Evolutionary conservation across 2,329 filamentous ascomycete species (phyloP), one percentile per base, ranked within the genome.

Genomic region (Xylaria sp.): DNA sequence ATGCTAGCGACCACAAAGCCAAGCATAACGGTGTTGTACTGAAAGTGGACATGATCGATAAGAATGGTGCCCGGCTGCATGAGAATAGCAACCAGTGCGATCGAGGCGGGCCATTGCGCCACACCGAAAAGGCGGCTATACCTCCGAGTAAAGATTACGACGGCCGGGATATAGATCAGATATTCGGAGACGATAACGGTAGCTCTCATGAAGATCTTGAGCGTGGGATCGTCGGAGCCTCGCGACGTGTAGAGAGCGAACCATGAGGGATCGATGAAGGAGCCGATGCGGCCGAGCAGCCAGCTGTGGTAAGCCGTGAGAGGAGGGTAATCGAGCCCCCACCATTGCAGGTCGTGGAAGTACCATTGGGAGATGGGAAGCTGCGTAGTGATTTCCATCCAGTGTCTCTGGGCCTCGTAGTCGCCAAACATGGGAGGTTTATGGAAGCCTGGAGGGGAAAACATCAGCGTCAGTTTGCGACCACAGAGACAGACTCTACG

Each of bases 21-120:
- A 18, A 99, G 89, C 96, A 99, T 99, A 60, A 99, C 94, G 0
- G 94, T 97, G 79, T 99, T 99, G 82, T 98, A 99, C 82, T 99
- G 96, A 79, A 99, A 99, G 78, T 84, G 75, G 18, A 77, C 65
- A 63, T 99, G 95, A 78, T 99, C 96, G 74, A 99, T 92, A 32
- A 99, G 88, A 44, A 98, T 94, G 0, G 91, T 93, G 3, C 90
- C 90, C 1, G 96, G 96, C 78, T 98, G 96, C 89, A 99, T 92
- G 32, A 99, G 85, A 69, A 99, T 91, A 0, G 94, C 96, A 13
- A 93, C 91, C 29, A 99, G 87, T 0, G 96, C 94, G 71, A 98
- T 90, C 9, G 92, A 92, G 61, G 90, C 87, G 57, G 93, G 92
- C 93, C 94, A 98, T 47, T 88, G 87, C 70, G 92, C 91, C 65